A percentile compares a stretch with the other conserved stretches of the same genome.
phyloP scores from a whole-genome alignment of 345 rosid species.

The Syzygium jambos region DNA sequence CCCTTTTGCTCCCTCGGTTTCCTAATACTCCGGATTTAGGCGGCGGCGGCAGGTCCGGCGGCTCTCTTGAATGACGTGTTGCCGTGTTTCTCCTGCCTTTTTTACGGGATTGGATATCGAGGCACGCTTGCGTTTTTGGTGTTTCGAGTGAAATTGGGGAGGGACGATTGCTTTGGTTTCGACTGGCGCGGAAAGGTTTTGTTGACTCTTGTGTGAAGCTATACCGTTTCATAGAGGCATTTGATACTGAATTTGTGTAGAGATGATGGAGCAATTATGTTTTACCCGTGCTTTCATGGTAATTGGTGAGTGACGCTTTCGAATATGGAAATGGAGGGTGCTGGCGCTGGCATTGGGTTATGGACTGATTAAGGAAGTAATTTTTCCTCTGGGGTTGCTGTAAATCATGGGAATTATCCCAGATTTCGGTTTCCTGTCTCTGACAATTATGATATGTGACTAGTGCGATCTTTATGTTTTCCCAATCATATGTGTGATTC shows the following conservation, averaged over 20 bases:
- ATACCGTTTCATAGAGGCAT: background rate
- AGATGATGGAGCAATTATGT: background rate
- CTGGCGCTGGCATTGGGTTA: background rate
- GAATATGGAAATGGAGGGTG: background rate
- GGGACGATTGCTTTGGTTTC: background rate
- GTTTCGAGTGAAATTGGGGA: background rate
- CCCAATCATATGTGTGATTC: background rate
- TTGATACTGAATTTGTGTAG: background rate
- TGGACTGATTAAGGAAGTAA: background rate
- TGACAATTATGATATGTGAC: background rate
- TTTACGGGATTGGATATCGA: background rate
- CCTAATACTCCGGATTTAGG: background rate
- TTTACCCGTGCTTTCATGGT: background rate
- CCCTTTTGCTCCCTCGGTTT: background rate
- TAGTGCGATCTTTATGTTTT: background rate
- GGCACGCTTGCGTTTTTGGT: background rate
- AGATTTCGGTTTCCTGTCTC: background rate
- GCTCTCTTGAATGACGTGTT: background rate
- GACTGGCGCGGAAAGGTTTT: background rate
- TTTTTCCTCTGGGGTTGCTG: background rate
- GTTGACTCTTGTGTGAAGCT: background rate
- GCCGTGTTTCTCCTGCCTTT: background rate
- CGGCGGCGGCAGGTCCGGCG: background rate
- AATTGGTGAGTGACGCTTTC: background rate
- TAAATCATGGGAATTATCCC: background rate